Evolutionary conservation across 129 eudicot genomes (phyloP).

Genomic region (Flaveria bidentis): DNA sequence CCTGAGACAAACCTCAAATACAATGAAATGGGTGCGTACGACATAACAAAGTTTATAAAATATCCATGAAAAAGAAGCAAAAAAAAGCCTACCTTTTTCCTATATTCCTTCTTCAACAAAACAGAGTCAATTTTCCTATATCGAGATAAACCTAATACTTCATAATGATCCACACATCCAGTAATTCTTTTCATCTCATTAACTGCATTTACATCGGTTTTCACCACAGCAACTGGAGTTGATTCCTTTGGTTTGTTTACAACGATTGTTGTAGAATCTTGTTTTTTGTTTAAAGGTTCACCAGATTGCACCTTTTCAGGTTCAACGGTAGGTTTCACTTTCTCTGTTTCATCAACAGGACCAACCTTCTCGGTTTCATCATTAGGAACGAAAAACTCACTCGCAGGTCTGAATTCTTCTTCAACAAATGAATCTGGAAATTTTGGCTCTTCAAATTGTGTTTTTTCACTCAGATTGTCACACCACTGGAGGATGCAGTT

Average conservation of each 20-base stretch:
- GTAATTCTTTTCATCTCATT: slow-evolving; percentile 76
- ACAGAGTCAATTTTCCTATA: slow-evolving; percentile 63
- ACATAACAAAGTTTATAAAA: background rate
- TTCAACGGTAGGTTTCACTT: slow-evolving; percentile 20
- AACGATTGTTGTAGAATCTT: slow-evolving; percentile 41
- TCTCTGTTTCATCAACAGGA: slow-evolving; percentile 17
- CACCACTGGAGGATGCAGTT: slow-evolving; percentile 76
- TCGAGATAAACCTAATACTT: slow-evolving; percentile 74
- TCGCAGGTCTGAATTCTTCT: slow-evolving; percentile 59
- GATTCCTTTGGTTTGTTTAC: slow-evolving; percentile 55
- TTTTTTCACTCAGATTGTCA: slow-evolving; percentile 73
- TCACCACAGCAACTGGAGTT: slow-evolving; percentile 37
- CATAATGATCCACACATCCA: slow-evolving; percentile 72
- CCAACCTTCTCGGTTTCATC: slow-evolving; percentile 41
- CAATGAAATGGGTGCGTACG: background rate
- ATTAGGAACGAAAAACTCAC: slow-evolving; percentile 58
- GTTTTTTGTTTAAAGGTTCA: slow-evolving; percentile 44
- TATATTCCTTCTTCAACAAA: slow-evolving; percentile 80
- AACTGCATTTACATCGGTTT: slow-evolving; percentile 57
- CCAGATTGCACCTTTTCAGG: slow-evolving; percentile 34
- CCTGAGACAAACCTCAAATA: slow-evolving; percentile 43
- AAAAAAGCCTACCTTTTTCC: slow-evolving; percentile 63
- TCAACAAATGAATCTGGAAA: slow-evolving; percentile 61
- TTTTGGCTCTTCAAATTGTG: slow-evolving; percentile 67
- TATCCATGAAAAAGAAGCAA: background rate